phyloP scores from a whole-genome alignment of 768 basidiomycete species.

The Rhizopogon sp. region DNA sequence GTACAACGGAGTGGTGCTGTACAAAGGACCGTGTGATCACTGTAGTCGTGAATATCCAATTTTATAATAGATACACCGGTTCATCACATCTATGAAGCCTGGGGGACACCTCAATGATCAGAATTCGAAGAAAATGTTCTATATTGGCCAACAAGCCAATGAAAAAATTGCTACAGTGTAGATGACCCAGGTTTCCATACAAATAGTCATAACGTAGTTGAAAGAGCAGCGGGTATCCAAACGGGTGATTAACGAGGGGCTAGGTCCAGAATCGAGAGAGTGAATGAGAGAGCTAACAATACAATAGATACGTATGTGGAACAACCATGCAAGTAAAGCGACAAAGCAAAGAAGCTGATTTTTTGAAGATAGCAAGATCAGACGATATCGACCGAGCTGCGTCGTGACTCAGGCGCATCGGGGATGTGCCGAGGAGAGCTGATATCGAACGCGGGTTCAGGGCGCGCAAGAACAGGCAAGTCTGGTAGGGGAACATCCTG shows the following conservation, averaged over 20 bases:
- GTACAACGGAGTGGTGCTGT: no score
- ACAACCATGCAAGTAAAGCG: not conserved
- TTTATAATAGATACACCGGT: no score
- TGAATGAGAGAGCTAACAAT: constrained; percentile 18
- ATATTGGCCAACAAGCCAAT: not conserved
- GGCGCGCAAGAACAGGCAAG: constrained; percentile 7
- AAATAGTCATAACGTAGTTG: constrained; percentile 15
- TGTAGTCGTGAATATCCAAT: no score
- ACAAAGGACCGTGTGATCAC: no score
- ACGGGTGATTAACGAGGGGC: not conserved
- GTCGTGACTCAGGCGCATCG: constrained; percentile 9
- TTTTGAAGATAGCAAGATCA: constrained; percentile 2
- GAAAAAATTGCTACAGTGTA: constrained; percentile 22
- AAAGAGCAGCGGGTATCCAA: constrained; percentile 14
- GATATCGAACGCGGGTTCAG: constrained; percentile 10
- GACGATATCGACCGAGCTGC: constrained; percentile 13
- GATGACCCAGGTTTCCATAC: constrained; percentile 21
- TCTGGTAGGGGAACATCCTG: constrained; percentile 11
- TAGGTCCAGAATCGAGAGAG: not conserved
- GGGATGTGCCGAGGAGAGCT: constrained; percentile 17
- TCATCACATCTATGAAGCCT: no score
- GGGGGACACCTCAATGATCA: no score
- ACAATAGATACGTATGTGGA: constrained; percentile 13
- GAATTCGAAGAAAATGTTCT: not conserved
- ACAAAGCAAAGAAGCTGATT: not conserved